Conservation (phyloP, 2,329 filamentous ascomycete species). For the Microsporum canis region DNA sequence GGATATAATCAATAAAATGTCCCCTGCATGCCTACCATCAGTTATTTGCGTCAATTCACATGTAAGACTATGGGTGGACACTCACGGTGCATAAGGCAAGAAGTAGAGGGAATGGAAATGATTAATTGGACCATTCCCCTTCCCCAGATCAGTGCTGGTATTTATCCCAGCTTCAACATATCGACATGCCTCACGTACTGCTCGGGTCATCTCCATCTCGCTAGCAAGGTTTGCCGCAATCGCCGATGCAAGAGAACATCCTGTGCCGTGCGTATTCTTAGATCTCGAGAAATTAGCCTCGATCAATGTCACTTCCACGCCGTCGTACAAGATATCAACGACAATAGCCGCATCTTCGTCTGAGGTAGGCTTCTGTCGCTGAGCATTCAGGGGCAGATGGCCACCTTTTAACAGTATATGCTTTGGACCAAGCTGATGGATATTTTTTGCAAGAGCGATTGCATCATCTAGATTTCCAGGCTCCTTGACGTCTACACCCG, state of each 20-base stretch:
- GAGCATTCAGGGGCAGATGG: slow-evolving; percentile 64
- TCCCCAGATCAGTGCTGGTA: slow-evolving; percentile 44
- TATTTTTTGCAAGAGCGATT: slow-evolving; percentile 52
- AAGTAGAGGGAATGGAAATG: slow-evolving; percentile 54
- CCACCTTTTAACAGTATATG: slow-evolving; percentile 86
- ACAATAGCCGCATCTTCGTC: slow-evolving; percentile 54
- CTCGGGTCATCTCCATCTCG: slow-evolving; percentile 38
- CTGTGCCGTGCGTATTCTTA: slow-evolving; percentile 84
- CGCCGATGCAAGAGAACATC: slow-evolving; percentile 77
- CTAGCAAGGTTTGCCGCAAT: slow-evolving; percentile 52
- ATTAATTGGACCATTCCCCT: slow-evolving; percentile 54
- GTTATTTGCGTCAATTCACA: background rate
- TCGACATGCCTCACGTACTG: slow-evolving; percentile 45
- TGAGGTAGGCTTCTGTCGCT: slow-evolving; percentile 47
- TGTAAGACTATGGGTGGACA: background rate
- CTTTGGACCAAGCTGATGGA: slow-evolving; percentile 59
- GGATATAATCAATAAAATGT: slow-evolving; percentile 70
- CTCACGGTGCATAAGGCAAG: slow-evolving; percentile 48
- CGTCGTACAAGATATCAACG: slow-evolving; percentile 65
- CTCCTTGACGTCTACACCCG: slow-evolving; percentile 28
- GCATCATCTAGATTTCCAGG: slow-evolving; percentile 54
- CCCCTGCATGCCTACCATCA: slow-evolving; percentile 39
- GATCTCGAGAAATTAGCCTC: slow-evolving; percentile 61
- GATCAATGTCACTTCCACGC: slow-evolving; percentile 47
- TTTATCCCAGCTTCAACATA: slow-evolving; percentile 54